phyloP scores from a whole-genome alignment of 768 basidiomycete genomes.

The Tubosaeta sp. region DNA sequence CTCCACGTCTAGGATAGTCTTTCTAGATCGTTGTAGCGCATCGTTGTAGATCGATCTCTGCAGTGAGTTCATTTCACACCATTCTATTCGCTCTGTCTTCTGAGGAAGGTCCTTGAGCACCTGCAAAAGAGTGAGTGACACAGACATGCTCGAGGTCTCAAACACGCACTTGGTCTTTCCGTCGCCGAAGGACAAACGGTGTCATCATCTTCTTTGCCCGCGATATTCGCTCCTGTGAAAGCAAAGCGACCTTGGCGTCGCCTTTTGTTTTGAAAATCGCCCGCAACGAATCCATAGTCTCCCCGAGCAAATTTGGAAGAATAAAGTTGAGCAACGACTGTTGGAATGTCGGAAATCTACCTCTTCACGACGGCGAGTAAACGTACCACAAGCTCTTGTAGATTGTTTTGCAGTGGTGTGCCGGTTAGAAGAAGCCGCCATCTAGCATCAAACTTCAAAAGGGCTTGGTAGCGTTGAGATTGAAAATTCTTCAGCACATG shows the following conservation, averaged over 20 bases:
- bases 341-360: slow-evolving; percentile 2
- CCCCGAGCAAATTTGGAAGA: slow-evolving; percentile 82
- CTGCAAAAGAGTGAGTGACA: slow-evolving; percentile 33
- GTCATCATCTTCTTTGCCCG: slow-evolving; percentile 99
- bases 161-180: slow-evolving; percentile 82
- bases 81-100: slow-evolving; percentile 90
- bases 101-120: slow-evolving; percentile 91
- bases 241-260: slow-evolving; percentile 81
- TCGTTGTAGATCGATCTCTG: slow-evolving; percentile 85
- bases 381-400: slow-evolving; percentile 84
- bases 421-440: slow-evolving; percentile 95
- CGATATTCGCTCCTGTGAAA: slow-evolving; percentile 90
- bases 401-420: slow-evolving; percentile 90
- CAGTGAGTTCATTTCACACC: slow-evolving; percentile 86
- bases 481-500: slow-evolving; percentile 97
- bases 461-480: slow-evolving; percentile 89
- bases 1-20: slow-evolving; percentile 59
- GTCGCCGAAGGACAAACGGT: slow-evolving; percentile 93
- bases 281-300: slow-evolving; percentile 71
- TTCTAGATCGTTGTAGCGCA: slow-evolving; percentile 78
- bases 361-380: slow-evolving; percentile 1
- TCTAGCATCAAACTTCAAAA: slow-evolving; percentile 78
- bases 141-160: neutral
- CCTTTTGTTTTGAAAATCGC: slow-evolving; percentile 97
- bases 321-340: slow-evolving; percentile 99